These are phyloP conservation scores for Penicillium sclerotiorum DNA, from an alignment of 2,329 filamentous ascomycete genomes.

Conservation along the genomic window DNA sequence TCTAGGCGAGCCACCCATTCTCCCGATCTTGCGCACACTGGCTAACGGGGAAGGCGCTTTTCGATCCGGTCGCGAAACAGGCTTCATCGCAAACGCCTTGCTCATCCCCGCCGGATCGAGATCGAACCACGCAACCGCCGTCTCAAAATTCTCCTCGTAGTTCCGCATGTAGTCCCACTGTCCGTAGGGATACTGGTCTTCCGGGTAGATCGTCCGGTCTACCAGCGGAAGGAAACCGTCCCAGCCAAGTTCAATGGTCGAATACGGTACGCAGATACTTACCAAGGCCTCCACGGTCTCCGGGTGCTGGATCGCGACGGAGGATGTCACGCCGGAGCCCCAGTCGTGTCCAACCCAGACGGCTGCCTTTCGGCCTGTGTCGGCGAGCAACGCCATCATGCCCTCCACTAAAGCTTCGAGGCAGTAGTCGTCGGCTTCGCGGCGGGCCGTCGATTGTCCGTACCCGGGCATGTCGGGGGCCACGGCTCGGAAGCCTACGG, in stretches of 20 bases:
- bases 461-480: constrained; percentile 20
- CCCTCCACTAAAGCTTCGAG: constrained; percentile 17
- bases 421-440: constrained; percentile 13
- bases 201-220: constrained; percentile 51
- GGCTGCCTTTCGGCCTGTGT: constrained; percentile 23
- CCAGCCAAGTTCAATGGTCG: constrained; percentile 45
- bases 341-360: constrained; percentile 26
- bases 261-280: constrained; percentile 45
- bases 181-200: constrained; percentile 21
- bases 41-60: not conserved
- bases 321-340: constrained; percentile 8
- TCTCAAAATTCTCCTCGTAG: constrained; percentile 1
- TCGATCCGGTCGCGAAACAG: constrained; percentile 22
- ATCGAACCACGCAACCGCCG: not conserved
- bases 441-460: constrained; percentile 17
- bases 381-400: constrained; percentile 15
- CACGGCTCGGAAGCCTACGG: constrained; percentile 16
- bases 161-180: not conserved
- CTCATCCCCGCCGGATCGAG: not conserved
- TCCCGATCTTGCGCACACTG: constrained; percentile 2
- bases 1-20: not conserved
- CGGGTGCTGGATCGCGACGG: not conserved
- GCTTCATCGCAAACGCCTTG: constrained; percentile 19
- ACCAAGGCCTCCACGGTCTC: not conserved
- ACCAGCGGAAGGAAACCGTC: constrained; percentile 37